Conservation (phyloP, 2,329 filamentous ascomycete species). For the Microcyclosporella mali region DNA sequence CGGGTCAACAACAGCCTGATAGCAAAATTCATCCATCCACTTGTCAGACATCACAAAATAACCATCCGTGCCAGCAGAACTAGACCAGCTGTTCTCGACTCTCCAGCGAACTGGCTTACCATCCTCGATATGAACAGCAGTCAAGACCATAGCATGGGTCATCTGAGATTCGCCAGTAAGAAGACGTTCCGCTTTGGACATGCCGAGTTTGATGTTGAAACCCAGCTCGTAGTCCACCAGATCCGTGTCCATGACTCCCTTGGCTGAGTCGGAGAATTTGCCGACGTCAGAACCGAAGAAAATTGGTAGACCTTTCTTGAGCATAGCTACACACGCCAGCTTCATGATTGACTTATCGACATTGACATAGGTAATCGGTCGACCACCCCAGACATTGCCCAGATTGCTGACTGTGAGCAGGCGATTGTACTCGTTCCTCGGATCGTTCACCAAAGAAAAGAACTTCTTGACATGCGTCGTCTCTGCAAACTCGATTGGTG, state of each 20-base stretch:
- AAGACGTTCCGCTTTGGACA: conserved; percentile 71
- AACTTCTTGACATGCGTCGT: conserved; percentile 62
- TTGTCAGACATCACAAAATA: conserved; percentile 86
- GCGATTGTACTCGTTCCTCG: conserved; percentile 65
- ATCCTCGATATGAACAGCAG: conserved; percentile 67
- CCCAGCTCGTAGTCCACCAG: conserved; percentile 75
- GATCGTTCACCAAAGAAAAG: conserved; percentile 80
- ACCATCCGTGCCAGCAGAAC: conserved; percentile 61
- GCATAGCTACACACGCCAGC: conserved; percentile 66
- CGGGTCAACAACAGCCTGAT: conserved; percentile 78
- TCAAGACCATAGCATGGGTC: conserved; percentile 91
- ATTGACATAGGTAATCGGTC: conserved; percentile 74
- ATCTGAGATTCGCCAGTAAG: conserved; percentile 70
- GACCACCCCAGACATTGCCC: conserved; percentile 73
- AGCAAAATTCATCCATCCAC: conserved; percentile 62
- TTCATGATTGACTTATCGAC: conserved; percentile 70
- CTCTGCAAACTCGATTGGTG: conserved; percentile 65
- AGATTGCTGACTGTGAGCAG: conserved; percentile 71
- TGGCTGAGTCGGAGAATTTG: conserved; percentile 62
- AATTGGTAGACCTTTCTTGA: conserved; percentile 69
- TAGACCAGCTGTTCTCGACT: conserved; percentile 82
- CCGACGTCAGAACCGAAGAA: conserved; percentile 89
- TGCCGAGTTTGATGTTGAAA: conserved; percentile 67
- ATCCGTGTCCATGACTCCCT: conserved; percentile 73
- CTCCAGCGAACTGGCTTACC: conserved; percentile 69